Base-by-base conservation (phyloP, 1,284 basidiomycete species). In the Cryptococcus hybrid region DNA sequence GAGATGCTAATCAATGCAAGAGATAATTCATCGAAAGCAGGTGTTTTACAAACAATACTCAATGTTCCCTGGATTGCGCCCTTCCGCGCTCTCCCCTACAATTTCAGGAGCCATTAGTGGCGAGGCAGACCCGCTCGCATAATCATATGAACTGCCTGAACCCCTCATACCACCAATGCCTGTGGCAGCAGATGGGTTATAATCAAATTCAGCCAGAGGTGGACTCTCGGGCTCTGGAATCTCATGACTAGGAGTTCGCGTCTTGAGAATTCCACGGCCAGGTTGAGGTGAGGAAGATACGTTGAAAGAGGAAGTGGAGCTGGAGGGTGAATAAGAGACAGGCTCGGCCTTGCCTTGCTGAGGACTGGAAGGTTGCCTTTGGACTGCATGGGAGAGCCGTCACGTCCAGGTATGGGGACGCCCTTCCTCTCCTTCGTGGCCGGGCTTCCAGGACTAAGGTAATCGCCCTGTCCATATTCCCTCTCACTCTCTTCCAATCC, bases 361-460 rank as follows among this genome's bases (percentile, higher is more conserved):
- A n/a, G 13, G n/a, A 8, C 43, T 24, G 13, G 43, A 44, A 44
- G 43, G 43, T 7, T n/a, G 43, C 13, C 43, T n/a, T 24, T 24
- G 5, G n/a, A 15, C n/a, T 24, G n/a, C 7, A 15, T 15, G 43
- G 43, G 43, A 30, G 30, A 30, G 5, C 43, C 43, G 13, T 24
- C 24, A 24, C 24, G n/a, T 15, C 24, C 24, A 24, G 43, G 43
- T 7, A 44, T n/a, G 13, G 43, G n/a, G 7, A 15, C 3, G n/a
- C 43, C 43, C 43, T 44, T 15, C 4, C 30, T 30, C 30, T 30
- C 30, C 13, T 47, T 36, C 47, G 57, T 40, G 30, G 43, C 52
- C 9, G 45, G 40, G 40, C 63, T 56, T 2, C 52, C 51, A 9
- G 84, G 75, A 65, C 85, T 83, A 67, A 86, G 85, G 72, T 86